Evolutionary conservation across 768 basidiomycete genomes (phyloP).

Genomic region (Rhizopogon rudus): DNA sequence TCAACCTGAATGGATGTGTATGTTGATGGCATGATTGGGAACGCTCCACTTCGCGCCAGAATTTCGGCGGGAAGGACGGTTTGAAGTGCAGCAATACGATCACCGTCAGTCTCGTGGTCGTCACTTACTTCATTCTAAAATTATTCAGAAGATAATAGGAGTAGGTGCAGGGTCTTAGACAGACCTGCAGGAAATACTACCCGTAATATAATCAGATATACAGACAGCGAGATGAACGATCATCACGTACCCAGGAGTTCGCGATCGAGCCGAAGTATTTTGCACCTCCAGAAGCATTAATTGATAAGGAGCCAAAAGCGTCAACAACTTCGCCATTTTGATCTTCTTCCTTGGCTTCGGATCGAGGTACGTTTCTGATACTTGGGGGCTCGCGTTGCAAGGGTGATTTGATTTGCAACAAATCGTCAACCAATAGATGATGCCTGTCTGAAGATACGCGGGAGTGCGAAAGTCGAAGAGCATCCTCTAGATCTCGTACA

Average conservation of each 20-base stretch:
- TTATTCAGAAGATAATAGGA: constrained; percentile 7
- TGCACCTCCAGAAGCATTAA: constrained; percentile 64
- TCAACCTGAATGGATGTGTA: constrained; percentile 34
- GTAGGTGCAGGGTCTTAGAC: constrained; percentile 10
- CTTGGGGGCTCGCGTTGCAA: constrained; percentile 59
- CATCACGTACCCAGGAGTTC: constrained; percentile 61
- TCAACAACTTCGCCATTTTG: constrained; percentile 65
- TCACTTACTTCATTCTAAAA: constrained; percentile 56
- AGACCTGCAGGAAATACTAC: constrained; percentile 73
- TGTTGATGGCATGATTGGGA: constrained; percentile 50
- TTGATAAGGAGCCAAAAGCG: constrained; percentile 76
- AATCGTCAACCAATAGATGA: constrained; percentile 65
- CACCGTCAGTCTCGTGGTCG: constrained; percentile 43
- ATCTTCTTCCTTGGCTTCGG: constrained; percentile 56
- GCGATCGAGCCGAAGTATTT: constrained; percentile 76
- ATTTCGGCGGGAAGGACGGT: constrained; percentile 58
- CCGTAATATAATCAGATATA: constrained; percentile 6
- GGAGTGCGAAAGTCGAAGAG: constrained; percentile 53
- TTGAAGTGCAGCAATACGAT: constrained; percentile 44
- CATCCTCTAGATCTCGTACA: constrained; percentile 75
- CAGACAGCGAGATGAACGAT: constrained; percentile 4
- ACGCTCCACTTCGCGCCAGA: constrained; percentile 56
- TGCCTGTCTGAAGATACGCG: constrained; percentile 57
- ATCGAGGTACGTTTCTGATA: constrained; percentile 32
- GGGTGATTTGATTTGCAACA: constrained; percentile 71